A percentile compares a stretch with the other conserved stretches of the same genome.
These are phyloP conservation scores for Stenogyne calaminthoides DNA, from an alignment of 305 asterid species.

Conservation along the genomic window DNA sequence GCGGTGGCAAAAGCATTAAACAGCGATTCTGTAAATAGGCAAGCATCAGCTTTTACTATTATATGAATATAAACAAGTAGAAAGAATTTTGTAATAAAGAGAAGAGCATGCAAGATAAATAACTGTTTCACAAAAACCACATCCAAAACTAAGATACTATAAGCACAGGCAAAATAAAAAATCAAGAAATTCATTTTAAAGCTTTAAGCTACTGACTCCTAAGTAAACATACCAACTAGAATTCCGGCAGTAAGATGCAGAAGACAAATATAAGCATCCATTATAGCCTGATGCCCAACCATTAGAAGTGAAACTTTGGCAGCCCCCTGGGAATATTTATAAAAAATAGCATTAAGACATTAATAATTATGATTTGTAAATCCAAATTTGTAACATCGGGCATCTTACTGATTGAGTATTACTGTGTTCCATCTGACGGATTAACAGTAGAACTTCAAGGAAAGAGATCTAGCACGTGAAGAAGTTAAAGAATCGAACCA, in stretches of 20 bases:
- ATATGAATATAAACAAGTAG: constrained; percentile 11
- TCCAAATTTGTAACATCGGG: neutral
- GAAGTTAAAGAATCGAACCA: constrained; percentile 60
- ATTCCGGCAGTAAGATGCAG: constrained; percentile 98
- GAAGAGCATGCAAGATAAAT: constrained; percentile 9
- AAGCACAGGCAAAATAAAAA: neutral
- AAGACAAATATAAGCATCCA: constrained; percentile 98
- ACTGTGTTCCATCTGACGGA: constrained; percentile 98
- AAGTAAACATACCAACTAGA: constrained; percentile 72
- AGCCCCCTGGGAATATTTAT: constrained; percentile 67
- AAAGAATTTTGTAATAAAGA: constrained; percentile 2
- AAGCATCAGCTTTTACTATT: constrained; percentile 27
- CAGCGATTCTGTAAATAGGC: constrained; percentile 70
- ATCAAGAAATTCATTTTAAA: neutral
- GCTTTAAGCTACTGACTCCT: constrained; percentile 2
- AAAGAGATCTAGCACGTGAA: constrained; percentile 67
- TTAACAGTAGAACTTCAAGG: constrained; percentile 89
- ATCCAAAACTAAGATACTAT: neutral
- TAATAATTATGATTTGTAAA: constrained; percentile 14
- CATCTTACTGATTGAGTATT: constrained; percentile 93
- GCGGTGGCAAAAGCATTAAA: constrained; percentile 99
- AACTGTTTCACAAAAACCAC: neutral
- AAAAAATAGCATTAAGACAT: constrained; percentile 23
- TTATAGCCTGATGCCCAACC: constrained; percentile 98
- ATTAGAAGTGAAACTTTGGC: constrained; percentile 97